Percentiles rank a stretch among this genome's conserved stretches.
phyloP scores from a whole-genome alignment of 208 protist species.

The Leishmania aethiopica region DNA sequence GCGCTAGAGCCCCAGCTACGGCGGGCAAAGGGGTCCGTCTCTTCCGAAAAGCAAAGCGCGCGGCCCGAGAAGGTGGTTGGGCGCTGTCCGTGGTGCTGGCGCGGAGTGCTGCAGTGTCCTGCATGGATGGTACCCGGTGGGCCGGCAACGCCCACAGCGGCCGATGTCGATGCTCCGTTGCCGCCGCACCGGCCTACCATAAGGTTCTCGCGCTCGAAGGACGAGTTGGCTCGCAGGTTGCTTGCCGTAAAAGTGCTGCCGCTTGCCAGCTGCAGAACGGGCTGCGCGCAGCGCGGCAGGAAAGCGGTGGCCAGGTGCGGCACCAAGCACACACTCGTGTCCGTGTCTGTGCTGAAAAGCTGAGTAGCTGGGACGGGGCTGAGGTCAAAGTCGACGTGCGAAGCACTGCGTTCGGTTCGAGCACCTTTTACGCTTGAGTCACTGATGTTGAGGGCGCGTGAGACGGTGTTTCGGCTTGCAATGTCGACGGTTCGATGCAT shows the following conservation, averaged over 20 bases:
- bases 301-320: constrained; percentile 4
- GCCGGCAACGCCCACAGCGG: neutral
- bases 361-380: constrained; percentile 23
- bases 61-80: constrained; percentile 18
- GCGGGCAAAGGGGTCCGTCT: constrained; percentile 24
- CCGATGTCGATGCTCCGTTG: neutral
- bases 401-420: constrained; percentile 17
- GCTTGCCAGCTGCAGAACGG: constrained; percentile 26
- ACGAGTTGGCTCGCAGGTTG: constrained; percentile 31
- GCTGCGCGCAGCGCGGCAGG: constrained; percentile 18
- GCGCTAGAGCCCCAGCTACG: constrained; percentile 28
- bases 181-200: neutral
- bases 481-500: neutral
- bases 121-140: neutral
- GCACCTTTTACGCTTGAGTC: constrained; percentile 25
- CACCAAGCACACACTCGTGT: constrained; percentile 9
- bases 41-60: constrained; percentile 31
- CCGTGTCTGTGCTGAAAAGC: constrained; percentile 21
- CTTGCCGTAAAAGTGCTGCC: constrained; percentile 37
- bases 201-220: constrained; percentile 19
- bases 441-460: constrained; percentile 31
- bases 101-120: constrained; percentile 24
- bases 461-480: constrained; percentile 15
- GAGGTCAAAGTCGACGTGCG: constrained; percentile 33
- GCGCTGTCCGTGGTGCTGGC: constrained; percentile 7